Base-by-base conservation (phyloP, 371 early-diverging fungal genomes). In the Apophysomyces variabilis region DNA sequence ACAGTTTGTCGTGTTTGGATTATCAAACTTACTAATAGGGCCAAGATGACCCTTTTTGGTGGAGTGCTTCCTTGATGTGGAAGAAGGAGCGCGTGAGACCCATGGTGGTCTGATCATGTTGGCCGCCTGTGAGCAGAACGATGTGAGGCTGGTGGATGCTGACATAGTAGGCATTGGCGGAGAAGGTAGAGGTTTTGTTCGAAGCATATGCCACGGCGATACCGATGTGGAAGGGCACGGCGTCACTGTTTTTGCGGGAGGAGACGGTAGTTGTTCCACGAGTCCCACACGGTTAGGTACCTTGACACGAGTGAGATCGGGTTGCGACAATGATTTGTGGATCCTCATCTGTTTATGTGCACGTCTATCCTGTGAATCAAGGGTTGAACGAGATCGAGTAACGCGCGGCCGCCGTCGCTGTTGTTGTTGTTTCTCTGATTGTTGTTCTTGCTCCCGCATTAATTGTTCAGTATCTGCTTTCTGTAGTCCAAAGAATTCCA, bases 401-500 rank as follows among this genome's bases (percentile, higher is more conserved):
- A 50, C 54, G 54, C 54, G 60, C 43, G 38, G 60, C 60, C 43
- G 60, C 16, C 43, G 35, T 43, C 43, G 38, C 5, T 59, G 60
- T 16, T 59, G 60, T 11, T 61, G 18, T 3, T 38, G 38, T 39
- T 39, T 41, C 6, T 61, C 26, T 66, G 39, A 37, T 18, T 62
- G 57, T 54, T 54, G 60, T 43, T 13, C 41, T 41, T 69, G 61
- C 12, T 62, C 62, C 13, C 57, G 64, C 41, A 56, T 18, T 16
- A 68, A 54, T 61, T 66, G 67, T 13, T 66, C 66, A 26, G 67
- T 58, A 56, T 71, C 75, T 9, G 54, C 63, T 36, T 67, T 71
- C 14, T 71, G 66, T 18, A 64, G 45, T 21, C 75, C 75, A 69
- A 75, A 75, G 58, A 75, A 75, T 63, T 71, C 75, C 50, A 71